Evolutionary conservation across 1,139 yeast species (phyloP), one percentile per base, ranked within the genome.

Genomic region (Debaryomycetaceae sp.): DNA sequence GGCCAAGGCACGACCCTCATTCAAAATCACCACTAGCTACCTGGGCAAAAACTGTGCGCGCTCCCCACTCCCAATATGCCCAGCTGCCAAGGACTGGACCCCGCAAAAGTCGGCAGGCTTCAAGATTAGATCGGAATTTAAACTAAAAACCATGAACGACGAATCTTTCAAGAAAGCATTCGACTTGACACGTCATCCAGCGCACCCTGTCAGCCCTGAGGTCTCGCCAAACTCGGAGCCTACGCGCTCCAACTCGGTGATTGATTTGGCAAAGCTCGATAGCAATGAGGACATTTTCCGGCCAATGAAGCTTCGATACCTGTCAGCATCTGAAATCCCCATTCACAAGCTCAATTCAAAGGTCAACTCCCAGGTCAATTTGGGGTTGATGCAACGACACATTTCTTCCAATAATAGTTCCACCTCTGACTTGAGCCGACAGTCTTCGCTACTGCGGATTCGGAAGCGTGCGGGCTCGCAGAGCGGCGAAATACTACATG

Each of bases 181-280:
- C 33, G 46, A 45, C 35, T 39, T 64, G 16, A 36, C 43, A 10
- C 47, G 51, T 26, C 61, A 49, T 15, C 70, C 70, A 1, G 28
- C 34, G 12, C 47, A 45, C 27, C 68, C 67, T 4, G 48, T 58
- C 2, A 53, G 65, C 22, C 71, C 71, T 2, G 67, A 61, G 29
- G 62, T 64, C 2, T 59, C 67, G 7, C 71, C 71, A 5, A 54
- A 43, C 27, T 58, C 67, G 1, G 64, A 58, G 33, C 70, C 71
- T 4, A 56, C 68, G 6, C 43, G 66, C 32, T 48, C 53, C 25
- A 64, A 64, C 36, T 60, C 68, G 4, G 63, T 62, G 8, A 58
- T 64, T 19, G 68, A 64, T 40, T 50, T 64, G 30, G 47, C 62
- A 16, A 61, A 62, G 34, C 41, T 64, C 27, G 30, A 43, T 13